These are phyloP conservation scores for Kentomonas sorsogonicus DNA, from an alignment of 208 protist genomes.

Conservation along the genomic window DNA sequence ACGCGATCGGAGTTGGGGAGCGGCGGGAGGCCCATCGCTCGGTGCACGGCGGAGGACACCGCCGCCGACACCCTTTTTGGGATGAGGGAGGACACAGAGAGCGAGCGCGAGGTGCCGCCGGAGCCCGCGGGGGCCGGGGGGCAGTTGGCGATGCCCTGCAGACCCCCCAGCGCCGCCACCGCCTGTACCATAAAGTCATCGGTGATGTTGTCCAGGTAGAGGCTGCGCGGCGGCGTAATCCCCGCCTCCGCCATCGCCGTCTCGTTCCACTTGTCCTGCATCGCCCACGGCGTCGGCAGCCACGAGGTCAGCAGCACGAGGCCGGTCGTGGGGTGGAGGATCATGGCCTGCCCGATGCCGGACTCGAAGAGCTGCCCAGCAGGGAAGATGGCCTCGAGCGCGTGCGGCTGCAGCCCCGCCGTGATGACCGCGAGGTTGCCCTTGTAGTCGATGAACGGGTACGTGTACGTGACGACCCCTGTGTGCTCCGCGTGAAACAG, in stretches of 20 bases:
- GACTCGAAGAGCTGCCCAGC: neutral
- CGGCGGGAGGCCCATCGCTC: too few relatives aligned
- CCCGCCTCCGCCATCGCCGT: conserved; percentile 5
- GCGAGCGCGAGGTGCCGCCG: conserved; percentile 8
- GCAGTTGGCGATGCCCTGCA: conserved; percentile 10
- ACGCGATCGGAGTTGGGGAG: too few relatives aligned
- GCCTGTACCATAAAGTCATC: conserved; percentile 21
- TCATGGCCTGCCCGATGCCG: conserved; percentile 19
- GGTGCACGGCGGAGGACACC: too few relatives aligned
- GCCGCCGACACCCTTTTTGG: too few relatives aligned
- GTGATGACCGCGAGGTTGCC: conserved; percentile 38
- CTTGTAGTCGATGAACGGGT: conserved; percentile 46
- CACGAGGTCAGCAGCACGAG: conserved; percentile 37
- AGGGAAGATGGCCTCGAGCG: conserved; percentile 17
- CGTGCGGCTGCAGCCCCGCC: conserved; percentile 23
- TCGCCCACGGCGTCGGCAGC: conserved; percentile 7
- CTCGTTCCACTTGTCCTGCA: conserved; percentile 42
- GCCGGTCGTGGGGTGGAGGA: conserved; percentile 30
- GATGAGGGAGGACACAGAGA: neutral
- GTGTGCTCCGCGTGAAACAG: conserved; percentile 14
- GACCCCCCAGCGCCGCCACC: conserved; percentile 16
- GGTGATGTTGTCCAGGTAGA: conserved; percentile 16
- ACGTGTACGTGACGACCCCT: conserved; percentile 46
- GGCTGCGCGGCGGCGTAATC: neutral
- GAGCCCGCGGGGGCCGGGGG: conserved; percentile 9